Conservation (phyloP, 305 asterid genomes). For the Rubia tinctorum region DNA sequence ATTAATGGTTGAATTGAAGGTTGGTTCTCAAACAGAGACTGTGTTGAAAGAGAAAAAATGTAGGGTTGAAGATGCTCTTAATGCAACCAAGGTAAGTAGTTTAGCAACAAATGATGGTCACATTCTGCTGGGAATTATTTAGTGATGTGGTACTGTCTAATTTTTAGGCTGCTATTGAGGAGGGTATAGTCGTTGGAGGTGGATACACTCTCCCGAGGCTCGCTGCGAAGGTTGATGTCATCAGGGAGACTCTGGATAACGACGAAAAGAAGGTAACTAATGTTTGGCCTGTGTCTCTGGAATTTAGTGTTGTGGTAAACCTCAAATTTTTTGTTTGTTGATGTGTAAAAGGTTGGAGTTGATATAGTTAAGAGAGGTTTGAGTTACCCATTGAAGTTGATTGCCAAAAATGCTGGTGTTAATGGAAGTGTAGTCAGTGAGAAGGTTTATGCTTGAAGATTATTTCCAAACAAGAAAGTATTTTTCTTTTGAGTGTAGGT, state of each 20-base stretch:
- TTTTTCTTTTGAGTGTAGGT: not conserved
- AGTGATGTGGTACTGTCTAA: too few species aligned
- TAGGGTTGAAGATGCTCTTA: too few species aligned
- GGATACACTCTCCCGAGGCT: constrained; percentile 93
- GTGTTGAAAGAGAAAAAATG: too few species aligned
- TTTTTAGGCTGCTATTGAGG: constrained; percentile 99
- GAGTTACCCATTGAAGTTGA: constrained; percentile 92
- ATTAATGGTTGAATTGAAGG: too few species aligned
- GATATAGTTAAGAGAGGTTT: constrained; percentile 93
- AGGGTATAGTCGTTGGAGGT: constrained; percentile 99
- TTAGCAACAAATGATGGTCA: too few species aligned
- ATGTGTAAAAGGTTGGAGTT: constrained; percentile 90
- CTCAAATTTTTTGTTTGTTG: not conserved
- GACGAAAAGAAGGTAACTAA: constrained; percentile 68
- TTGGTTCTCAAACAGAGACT: too few species aligned
- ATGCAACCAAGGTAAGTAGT: too few species aligned
- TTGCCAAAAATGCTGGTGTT: constrained; percentile 98
- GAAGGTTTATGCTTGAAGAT: constrained; percentile 43
- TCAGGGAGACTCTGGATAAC: constrained; percentile 72
- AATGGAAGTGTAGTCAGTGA: constrained; percentile 97
- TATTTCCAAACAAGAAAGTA: not conserved
- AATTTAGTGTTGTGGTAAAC: not conserved
- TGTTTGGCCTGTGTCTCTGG: not conserved
- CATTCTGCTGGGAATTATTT: too few species aligned
- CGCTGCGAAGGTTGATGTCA: constrained; percentile 84